Evolutionary conservation across 805 yeast species (phyloP).

Genomic region (Lachancea nothofagi): DNA sequence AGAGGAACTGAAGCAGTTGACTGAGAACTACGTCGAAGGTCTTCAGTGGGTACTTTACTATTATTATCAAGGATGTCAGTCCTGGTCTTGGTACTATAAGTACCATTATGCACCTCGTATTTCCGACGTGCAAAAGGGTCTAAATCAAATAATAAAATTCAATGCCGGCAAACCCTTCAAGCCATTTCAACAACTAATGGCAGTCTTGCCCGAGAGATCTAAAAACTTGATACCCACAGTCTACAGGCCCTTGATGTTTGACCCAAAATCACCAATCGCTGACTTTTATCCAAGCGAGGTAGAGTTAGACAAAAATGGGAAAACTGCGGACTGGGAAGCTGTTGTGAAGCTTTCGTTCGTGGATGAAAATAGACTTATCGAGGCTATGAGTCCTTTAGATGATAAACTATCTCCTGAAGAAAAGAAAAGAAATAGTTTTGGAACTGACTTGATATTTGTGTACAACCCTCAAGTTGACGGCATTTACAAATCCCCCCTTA

Average conservation of each 20-base stretch:
- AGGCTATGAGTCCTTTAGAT: constrained; percentile 66
- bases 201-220: constrained; percentile 93
- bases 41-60: constrained; percentile 94
- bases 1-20: constrained; percentile 53
- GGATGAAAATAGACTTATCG: constrained; percentile 68
- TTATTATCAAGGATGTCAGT: constrained; percentile 84
- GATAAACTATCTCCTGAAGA: constrained; percentile 63
- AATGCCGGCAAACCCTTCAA: constrained; percentile 72
- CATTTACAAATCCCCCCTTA: constrained; percentile 68
- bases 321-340: constrained; percentile 96
- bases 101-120: constrained; percentile 94
- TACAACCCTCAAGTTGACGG: constrained; percentile 72
- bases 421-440: constrained; percentile 64
- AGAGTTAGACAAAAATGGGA: constrained; percentile 86
- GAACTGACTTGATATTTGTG: constrained; percentile 59
- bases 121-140: constrained; percentile 74
- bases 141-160: constrained; percentile 57
- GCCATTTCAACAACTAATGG: constrained; percentile 96
- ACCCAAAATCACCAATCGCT: constrained; percentile 74
- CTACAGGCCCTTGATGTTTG: constrained; percentile 80
- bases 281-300: constrained; percentile 91
- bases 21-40: constrained; percentile 86
- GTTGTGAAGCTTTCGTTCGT: constrained; percentile 90
- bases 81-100: constrained; percentile 93
- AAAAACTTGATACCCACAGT: constrained; percentile 68